Base-by-base conservation (phyloP, 192 early-diverging fungal species). In the Umbelopsis vinacea region DNA sequence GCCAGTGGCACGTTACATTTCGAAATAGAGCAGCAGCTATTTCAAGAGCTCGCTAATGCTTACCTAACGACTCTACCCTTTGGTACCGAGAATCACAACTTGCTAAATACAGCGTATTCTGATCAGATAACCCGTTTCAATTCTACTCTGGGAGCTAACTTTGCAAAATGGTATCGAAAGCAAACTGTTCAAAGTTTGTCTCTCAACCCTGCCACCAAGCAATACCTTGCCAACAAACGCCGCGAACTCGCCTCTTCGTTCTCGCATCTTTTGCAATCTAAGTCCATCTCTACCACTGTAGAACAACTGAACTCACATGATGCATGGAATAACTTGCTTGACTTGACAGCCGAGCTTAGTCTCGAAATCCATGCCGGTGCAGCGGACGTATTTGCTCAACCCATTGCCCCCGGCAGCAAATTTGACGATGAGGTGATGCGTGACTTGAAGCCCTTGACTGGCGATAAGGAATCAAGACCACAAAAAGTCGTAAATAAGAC, bases 131-230 rank as follows among this genome's bases (percentile, higher is more conserved):
- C 72, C 35, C 75, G 79, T 40, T 81, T 81, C 38, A 69, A 77
- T 4, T 70, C 60, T 26, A 81, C 79, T 14, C 23, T 81, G 5
- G 79, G 79, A 14, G 52, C 68, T 22, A 74, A 77, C 22, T 74
- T 76, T 66, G 75, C 79, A 6, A 73, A 76, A 24, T 81, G 79
- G 79, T 81, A 77, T 48, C 75, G 79, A 19, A 69, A 72, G 45
- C 79, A 81, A 40, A 81, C 79, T 11, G 75, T 81, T 6, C 79
- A 77, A 35, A 77, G 75, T 15, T 47, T 80, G 0, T 73, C 75
- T 11, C 55, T 80, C 21, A 76, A 80, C 40, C 79, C 74, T 24
- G 79, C 74, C 43, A 80, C 79, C 33, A 76, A 76, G 55, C 74
- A 76, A 21, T 80, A 80, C 47, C 57, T 81, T 17, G 48, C 71